Evolutionary conservation across 371 early-diverging fungal species (phyloP).

Genomic region (Phascolomyces articulosus): DNA sequence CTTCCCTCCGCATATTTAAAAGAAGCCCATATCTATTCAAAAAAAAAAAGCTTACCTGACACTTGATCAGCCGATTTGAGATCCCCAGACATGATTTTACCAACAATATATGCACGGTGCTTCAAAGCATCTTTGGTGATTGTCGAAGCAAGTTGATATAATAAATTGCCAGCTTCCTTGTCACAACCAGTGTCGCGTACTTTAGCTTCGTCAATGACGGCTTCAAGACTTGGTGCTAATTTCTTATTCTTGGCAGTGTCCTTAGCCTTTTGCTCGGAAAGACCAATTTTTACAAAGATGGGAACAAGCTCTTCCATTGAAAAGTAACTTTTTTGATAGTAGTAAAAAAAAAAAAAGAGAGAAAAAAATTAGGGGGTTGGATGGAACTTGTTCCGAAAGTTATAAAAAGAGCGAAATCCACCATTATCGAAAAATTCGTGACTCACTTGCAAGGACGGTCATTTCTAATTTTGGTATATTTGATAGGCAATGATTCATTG

Average conservation of each 20-base stretch:
- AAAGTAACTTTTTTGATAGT: not conserved
- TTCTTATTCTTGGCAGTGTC: constrained; percentile 96
- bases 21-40: not conserved
- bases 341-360: not conserved
- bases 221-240: constrained; percentile 78
- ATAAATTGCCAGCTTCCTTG: constrained; percentile 75
- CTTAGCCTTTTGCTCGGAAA: constrained; percentile 89
- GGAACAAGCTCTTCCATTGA: constrained; percentile 57
- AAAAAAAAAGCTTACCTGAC: constrained; percentile 58
- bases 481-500: too few relatives aligned
- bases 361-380: not conserved
- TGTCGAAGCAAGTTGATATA: constrained; percentile 89
- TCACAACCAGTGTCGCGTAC: constrained; percentile 61
- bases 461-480: too few relatives aligned
- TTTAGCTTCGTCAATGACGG: constrained; percentile 66
- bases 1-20: not conserved
- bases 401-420: too few relatives aligned
- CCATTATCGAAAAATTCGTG: too few relatives aligned
- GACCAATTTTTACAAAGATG: constrained; percentile 86
- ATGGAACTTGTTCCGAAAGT: not conserved
- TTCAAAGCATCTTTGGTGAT: constrained; percentile 75
- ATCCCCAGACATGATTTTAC: constrained; percentile 71
- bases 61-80: constrained; percentile 87
- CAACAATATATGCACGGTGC: constrained; percentile 78
- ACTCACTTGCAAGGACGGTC: too few relatives aligned